Conservation (phyloP, 164 flowering plant species). For the Vitis rupestris region DNA sequence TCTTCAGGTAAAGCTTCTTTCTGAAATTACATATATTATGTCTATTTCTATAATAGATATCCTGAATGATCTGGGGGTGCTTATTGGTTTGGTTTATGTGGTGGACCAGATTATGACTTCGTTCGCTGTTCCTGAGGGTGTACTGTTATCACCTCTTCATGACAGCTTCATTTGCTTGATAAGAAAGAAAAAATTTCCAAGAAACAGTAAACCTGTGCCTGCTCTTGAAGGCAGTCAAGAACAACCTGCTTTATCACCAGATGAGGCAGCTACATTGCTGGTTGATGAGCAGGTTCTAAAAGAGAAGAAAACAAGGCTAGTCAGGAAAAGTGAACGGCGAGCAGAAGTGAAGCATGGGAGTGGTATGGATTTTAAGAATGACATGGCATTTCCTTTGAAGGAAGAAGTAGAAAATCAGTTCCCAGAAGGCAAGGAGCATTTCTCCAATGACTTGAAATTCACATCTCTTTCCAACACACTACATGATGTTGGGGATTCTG, state of each 20-base stretch:
- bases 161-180: conserved; percentile 43
- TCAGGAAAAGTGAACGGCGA: conserved; percentile 20
- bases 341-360: conserved; percentile 20
- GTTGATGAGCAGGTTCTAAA: conserved; percentile 19
- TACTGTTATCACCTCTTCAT: conserved; percentile 67
- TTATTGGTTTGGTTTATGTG: conserved; percentile 12
- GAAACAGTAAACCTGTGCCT: conserved; percentile 7
- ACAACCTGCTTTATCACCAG: conserved; percentile 3
- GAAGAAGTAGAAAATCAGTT: conserved; percentile 33
- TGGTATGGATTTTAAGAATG: conserved; percentile 23
- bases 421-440: conserved; percentile 8
- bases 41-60: neutral
- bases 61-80: neutral
- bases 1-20: conserved; percentile 49
- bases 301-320: conserved; percentile 32
- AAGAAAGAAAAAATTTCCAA: conserved; percentile 18
- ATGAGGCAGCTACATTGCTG: conserved; percentile 14
- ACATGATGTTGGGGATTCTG: conserved; percentile 13
- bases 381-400: conserved; percentile 11
- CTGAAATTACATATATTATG: conserved; percentile 2
- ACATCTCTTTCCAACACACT: conserved; percentile 9
- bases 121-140: conserved; percentile 37
- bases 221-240: conserved; percentile 8
- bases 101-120: conserved; percentile 70
- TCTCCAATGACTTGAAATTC: conserved; percentile 8